phyloP scores from a whole-genome alignment of 2,329 filamentous ascomycete species.

The Polytolypa hystricis region DNA sequence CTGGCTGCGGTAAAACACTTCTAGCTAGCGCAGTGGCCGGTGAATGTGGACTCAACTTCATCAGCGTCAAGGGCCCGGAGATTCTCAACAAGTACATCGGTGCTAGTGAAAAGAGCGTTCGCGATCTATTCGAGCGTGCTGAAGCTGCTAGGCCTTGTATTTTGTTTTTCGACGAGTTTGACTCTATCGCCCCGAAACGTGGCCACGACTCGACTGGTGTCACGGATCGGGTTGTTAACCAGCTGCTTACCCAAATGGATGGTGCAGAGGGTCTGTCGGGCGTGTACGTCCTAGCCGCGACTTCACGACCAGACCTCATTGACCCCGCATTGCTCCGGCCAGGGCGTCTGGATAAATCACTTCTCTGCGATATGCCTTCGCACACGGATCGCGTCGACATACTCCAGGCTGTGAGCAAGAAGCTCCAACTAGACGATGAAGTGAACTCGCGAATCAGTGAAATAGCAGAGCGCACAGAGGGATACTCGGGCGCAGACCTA shows the following conservation, averaged over 20 bases:
- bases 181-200: conserved; percentile 92
- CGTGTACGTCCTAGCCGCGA: conserved; percentile 93
- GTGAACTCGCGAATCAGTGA: conserved; percentile 56
- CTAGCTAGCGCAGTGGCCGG: conserved; percentile 94
- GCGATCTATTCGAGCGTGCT: conserved; percentile 88
- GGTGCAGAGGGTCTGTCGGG: conserved; percentile 89
- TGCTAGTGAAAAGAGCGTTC: conserved; percentile 89
- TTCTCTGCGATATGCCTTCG: conserved; percentile 81
- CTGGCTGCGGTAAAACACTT: conserved; percentile 92
- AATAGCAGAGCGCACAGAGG: conserved; percentile 68
- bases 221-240: conserved; percentile 97
- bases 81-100: conserved; percentile 99
- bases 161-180: conserved; percentile 97
- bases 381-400: conserved; percentile 79
- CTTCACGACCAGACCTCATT: conserved; percentile 84
- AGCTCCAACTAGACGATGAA: conserved; percentile 61
- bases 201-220: conserved; percentile 96
- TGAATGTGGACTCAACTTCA: conserved; percentile 96
- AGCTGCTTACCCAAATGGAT: conserved; percentile 97
- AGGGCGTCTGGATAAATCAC: conserved; percentile 81
- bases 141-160: conserved; percentile 80
- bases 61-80: conserved; percentile 94
- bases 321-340: conserved; percentile 87
- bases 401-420: conserved; percentile 68
- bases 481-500: conserved; percentile 87